Evolutionary conservation across 192 early-diverging fungal species (phyloP), one percentile per base, ranked within the genome.

Genomic region (Umbelopsis ramanniana): DNA sequence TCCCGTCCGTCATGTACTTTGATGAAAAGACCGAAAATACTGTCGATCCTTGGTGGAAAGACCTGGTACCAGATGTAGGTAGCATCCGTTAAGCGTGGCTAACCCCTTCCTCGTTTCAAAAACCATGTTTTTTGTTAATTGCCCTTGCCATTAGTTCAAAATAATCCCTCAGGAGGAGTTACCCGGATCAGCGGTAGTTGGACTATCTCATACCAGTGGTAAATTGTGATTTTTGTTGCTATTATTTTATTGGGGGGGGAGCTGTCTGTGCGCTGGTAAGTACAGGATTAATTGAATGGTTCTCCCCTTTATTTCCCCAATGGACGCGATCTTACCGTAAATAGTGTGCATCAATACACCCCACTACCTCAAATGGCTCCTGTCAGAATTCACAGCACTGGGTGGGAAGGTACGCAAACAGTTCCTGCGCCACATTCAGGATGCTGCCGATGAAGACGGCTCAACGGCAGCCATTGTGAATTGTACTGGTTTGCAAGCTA

Each of bases 401-500:
- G 92, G 93, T 38, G 93, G 93, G 6, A 74, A 71, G 24, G 73
- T 85, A 10, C 66, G 78, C 17, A 66, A 73, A 4, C 53, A 55
- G 2, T 69, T 52, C 12, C 63, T 91, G 11, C 46, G 52, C 9
- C 84, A 86, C 66, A 76, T 89, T 17, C 24, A 70, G 1, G 85
- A 88, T 66, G 79, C 79, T 29, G 75, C 77, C 11, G 71, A 78
- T 19, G 79, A 78, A 0, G 77, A 82, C 23, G 77, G 70, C 9
- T 77, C 74, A 38, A 78, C 83, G 19, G 81, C 85, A 23, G 79
- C 90, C 47, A 84, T 94, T 71, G 82, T 97, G 48, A 96, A 95
- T 67, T 95, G 95, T 72, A 87, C 94, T n/a, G 95, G 91, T 0
- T 75, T 89, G 17, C 87, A 88, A 8, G 89, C 91, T 33, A 67